phyloP scores from a whole-genome alignment of 768 basidiomycete genomes.

The Termitomyces sp. region DNA sequence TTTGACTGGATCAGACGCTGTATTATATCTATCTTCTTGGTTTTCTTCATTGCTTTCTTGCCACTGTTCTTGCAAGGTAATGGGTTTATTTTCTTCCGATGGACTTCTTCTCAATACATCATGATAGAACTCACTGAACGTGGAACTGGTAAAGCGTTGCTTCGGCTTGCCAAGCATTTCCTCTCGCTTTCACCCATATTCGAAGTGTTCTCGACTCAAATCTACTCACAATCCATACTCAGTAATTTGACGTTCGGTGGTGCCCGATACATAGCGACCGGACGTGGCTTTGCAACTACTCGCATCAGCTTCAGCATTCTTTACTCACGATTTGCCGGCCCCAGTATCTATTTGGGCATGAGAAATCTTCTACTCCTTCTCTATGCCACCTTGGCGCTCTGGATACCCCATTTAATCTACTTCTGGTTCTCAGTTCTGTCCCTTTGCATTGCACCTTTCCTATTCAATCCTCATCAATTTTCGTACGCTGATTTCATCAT shows the following conservation, averaged over 20 bases:
- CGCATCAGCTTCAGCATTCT: conserved; percentile 94
- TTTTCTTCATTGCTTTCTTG: conserved; percentile 97
- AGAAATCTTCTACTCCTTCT: conserved; percentile 86
- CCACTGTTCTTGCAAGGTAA: conserved; percentile 93
- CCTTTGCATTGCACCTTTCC: conserved; percentile 92
- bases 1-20: conserved; percentile 98
- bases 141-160: conserved; percentile 90
- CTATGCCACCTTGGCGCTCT: conserved; percentile 87
- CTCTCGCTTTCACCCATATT: conserved; percentile 95
- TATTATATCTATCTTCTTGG: conserved; percentile 96
- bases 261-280: conserved; percentile 98
- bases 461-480: conserved; percentile 99
- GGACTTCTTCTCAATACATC: not conserved
- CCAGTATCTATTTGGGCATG: conserved; percentile 99
- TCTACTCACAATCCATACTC: conserved; percentile 94
- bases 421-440: conserved; percentile 98
- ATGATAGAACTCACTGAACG: conserved; percentile 86
- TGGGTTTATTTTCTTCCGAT: conserved; percentile 12
- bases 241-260: conserved; percentile 98
- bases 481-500: conserved; percentile 96
- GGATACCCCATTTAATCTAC: conserved; percentile 94
- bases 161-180: conserved; percentile 96
- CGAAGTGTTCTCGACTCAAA: conserved; percentile 98
- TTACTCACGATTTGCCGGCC: conserved; percentile 97
- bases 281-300: conserved; percentile 97